Conservation (phyloP, 192 early-diverging fungal species). For the Backusella tuberculispora region DNA sequence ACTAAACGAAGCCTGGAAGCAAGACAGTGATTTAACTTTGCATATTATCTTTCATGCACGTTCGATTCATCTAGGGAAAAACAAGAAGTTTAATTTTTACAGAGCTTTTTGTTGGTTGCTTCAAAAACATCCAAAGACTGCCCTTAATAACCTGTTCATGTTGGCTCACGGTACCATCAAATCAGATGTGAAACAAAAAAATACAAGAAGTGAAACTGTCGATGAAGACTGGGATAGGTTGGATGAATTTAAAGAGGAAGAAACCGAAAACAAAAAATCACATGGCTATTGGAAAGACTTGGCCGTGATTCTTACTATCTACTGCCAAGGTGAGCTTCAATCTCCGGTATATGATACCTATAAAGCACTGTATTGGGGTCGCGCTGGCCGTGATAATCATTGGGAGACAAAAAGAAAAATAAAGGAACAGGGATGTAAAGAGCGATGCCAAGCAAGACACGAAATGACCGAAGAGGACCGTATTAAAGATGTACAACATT, state of each 20-base stretch:
- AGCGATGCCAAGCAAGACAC: neutral
- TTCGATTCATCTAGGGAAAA: slow-evolving; percentile 44
- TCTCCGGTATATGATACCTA: neutral
- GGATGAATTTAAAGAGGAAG: neutral
- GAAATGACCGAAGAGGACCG: neutral
- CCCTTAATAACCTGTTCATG: slow-evolving; percentile 36
- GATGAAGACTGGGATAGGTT: slow-evolving; percentile 28
- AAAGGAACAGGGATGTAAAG: neutral
- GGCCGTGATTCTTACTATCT: slow-evolving; percentile 36
- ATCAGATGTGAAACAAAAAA: neutral
- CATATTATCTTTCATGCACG: slow-evolving; percentile 43
- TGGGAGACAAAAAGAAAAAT: neutral
- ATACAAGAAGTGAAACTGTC: neutral
- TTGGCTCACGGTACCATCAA: slow-evolving; percentile 30
- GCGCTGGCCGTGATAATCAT: neutral
- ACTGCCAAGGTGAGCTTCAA: slow-evolving; percentile 26
- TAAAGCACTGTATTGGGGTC: neutral
- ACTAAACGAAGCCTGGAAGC: slow-evolving; percentile 25
- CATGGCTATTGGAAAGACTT: slow-evolving; percentile 56
- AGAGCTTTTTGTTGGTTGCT: slow-evolving; percentile 39
- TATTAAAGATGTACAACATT: neutral
- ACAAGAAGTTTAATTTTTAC: slow-evolving; percentile 35
- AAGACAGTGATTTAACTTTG: slow-evolving; percentile 37
- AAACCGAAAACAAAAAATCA: neutral
- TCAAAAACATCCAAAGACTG: slow-evolving; percentile 41